Conservation (phyloP, 1,284 basidiomycete genomes). For the Irpex rosettiformis region DNA sequence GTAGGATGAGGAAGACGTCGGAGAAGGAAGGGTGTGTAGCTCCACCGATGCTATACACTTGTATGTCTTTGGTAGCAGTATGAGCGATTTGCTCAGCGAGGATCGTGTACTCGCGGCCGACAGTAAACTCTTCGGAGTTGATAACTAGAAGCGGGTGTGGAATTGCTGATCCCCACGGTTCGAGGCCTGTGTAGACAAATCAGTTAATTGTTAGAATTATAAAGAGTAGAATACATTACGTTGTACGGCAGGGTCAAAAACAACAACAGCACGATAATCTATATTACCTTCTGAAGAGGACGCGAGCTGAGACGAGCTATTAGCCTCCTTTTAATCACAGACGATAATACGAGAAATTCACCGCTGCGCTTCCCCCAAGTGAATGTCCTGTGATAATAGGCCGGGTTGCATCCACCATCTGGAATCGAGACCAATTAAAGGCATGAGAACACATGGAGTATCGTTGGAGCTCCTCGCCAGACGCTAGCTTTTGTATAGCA, state of each 20-base stretch:
- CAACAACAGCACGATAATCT: conserved; percentile 24
- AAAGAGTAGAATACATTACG: conserved; percentile 11
- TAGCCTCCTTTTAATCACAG: not conserved
- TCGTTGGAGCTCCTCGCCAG: conserved; percentile 10
- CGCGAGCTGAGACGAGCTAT: conserved; percentile 19
- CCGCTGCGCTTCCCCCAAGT: conserved; percentile 32
- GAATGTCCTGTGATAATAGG: conserved; percentile 34
- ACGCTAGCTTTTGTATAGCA: conserved; percentile 25
- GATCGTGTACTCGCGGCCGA: conserved; percentile 27
- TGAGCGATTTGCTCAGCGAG: conserved; percentile 22
- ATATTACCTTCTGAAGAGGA: conserved; percentile 21
- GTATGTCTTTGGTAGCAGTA: conserved; percentile 16
- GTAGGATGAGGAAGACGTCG: conserved; percentile 63
- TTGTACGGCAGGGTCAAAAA: conserved; percentile 28
- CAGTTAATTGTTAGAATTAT: not conserved
- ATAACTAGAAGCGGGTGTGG: conserved; percentile 34
- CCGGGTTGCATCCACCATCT: conserved; percentile 17
- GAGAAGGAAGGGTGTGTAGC: conserved; percentile 64
- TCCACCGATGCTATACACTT: conserved; percentile 37
- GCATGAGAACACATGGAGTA: conserved; percentile 8
- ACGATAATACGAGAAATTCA: conserved; percentile 15
- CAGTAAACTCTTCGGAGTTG: conserved; percentile 37
- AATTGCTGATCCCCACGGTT: conserved; percentile 31
- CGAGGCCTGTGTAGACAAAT: conserved; percentile 21
- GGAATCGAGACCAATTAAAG: conserved; percentile 23